Percentiles rank a stretch among this genome's conserved stretches.
phyloP scores from a whole-genome alignment of 805 yeast genomes.

The Blastobotrys chiropterorum region DNA sequence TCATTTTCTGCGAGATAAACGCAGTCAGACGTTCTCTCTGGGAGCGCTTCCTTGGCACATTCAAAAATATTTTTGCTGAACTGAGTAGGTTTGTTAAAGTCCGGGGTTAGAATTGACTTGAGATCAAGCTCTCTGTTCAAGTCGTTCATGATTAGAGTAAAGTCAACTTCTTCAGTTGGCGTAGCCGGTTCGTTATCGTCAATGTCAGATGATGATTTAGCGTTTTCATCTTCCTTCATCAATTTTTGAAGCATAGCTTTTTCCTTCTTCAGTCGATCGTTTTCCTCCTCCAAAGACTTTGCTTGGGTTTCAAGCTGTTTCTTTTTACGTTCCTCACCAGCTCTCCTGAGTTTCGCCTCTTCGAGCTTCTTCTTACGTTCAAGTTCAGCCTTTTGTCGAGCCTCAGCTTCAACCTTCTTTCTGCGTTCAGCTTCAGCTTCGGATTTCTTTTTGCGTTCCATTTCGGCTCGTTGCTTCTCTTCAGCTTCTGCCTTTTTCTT shows the following conservation, averaged over 20 bases:
- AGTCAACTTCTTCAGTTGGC: neutral
- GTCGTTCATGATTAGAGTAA: neutral
- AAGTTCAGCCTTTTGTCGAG: conserved; percentile 13
- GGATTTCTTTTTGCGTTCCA: neutral
- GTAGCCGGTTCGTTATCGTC: neutral
- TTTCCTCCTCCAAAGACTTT: neutral
- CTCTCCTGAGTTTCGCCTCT: conserved; percentile 3
- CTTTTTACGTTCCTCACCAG: neutral
- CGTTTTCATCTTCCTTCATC: neutral
- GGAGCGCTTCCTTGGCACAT: neutral
- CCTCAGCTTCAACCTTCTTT: conserved; percentile 2
- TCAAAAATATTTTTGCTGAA: neutral
- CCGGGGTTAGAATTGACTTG: neutral
- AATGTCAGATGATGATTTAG: neutral
- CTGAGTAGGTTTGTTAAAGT: neutral
- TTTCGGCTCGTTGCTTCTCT: neutral
- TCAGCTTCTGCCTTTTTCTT: conserved; percentile 1
- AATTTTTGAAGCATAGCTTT: conserved; percentile 1
- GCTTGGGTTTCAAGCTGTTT: neutral
- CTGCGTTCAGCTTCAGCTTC: neutral
- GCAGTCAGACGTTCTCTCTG: neutral
- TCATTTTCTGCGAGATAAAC: neutral
- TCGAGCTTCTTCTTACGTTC: conserved; percentile 18
- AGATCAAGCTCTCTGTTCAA: neutral
- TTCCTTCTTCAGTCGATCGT: conserved; percentile 30